A percentile compares a stretch with the other conserved stretches of the same genome.
Conservation (phyloP, 2,329 filamentous ascomycete genomes). For the Paramyrothecium sp. region DNA sequence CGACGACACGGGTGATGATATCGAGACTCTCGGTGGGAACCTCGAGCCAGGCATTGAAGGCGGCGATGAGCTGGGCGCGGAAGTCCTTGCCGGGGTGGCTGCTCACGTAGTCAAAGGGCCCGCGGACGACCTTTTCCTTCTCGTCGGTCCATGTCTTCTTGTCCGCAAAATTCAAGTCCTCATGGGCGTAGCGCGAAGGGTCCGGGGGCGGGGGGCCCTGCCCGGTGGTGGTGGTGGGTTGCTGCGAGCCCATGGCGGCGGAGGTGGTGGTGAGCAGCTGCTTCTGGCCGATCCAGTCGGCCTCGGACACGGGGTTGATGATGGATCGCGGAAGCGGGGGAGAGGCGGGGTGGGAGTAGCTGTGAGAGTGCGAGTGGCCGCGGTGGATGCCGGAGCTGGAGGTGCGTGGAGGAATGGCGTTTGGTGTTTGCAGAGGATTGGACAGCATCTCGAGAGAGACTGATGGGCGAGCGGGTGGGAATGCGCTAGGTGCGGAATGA, state of each 20-base stretch:
- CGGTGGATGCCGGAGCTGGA: constrained; percentile 45
- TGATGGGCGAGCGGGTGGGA: neutral
- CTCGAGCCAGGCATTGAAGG: constrained; percentile 78
- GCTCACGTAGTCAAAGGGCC: constrained; percentile 78
- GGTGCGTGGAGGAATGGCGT: constrained; percentile 69
- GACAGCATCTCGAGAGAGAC: constrained; percentile 13
- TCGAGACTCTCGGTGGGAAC: constrained; percentile 69
- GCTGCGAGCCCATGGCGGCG: constrained; percentile 26
- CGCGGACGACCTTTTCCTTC: constrained; percentile 76
- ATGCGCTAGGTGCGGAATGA: too few species aligned
- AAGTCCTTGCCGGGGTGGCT: constrained; percentile 83
- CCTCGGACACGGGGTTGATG: constrained; percentile 55
- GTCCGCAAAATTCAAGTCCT: constrained; percentile 52
- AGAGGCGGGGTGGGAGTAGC: constrained; percentile 20
- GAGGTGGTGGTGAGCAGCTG: constrained; percentile 12
- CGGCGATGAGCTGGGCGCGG: constrained; percentile 72
- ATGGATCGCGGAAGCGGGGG: constrained; percentile 29
- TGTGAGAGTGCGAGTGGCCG: constrained; percentile 33
- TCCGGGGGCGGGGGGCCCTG: constrained; percentile 40
- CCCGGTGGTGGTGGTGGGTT: constrained; percentile 11
- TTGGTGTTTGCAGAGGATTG: constrained; percentile 44
- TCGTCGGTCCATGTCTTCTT: constrained; percentile 63
- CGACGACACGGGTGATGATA: constrained; percentile 76
- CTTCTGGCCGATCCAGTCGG: constrained; percentile 55
- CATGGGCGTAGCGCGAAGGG: constrained; percentile 50